Percentiles rank a stretch among this genome's conserved stretches.
Conservation (phyloP, 345 rosid genomes). For the Sisymbrium altissimum region DNA sequence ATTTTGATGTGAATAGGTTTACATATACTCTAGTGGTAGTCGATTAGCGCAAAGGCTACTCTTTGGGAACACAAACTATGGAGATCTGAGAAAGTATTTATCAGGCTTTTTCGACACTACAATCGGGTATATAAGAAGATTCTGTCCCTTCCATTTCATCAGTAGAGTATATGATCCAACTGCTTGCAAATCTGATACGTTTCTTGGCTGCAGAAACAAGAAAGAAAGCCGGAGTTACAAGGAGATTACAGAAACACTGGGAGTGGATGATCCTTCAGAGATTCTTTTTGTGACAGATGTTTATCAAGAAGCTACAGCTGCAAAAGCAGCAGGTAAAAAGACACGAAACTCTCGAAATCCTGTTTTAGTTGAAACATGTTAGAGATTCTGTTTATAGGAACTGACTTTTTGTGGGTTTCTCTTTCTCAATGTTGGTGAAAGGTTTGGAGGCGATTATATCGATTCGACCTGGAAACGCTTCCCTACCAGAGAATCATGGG, state of each 20-base stretch:
- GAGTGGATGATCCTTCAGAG: conserved; percentile 83
- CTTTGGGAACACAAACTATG: conserved; percentile 78
- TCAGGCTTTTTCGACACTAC: conserved; percentile 83
- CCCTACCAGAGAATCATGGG: conserved; percentile 60
- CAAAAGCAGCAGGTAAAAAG: conserved; percentile 70
- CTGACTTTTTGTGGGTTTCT: not conserved
- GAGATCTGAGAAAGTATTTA: conserved; percentile 79
- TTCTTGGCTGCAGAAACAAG: conserved; percentile 58
- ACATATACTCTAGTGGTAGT: conserved; percentile 96
- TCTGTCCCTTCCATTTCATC: not conserved
- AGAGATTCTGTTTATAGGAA: not conserved
- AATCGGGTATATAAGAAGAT: conserved; percentile 54
- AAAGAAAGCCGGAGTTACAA: conserved; percentile 67
- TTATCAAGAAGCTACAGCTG: conserved; percentile 86
- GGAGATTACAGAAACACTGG: conserved; percentile 68
- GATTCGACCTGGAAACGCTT: conserved; percentile 65
- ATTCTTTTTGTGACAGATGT: conserved; percentile 79
- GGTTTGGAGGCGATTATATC: conserved; percentile 64
- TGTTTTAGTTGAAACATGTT: conserved; percentile 10
- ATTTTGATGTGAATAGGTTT: conserved; percentile 44
- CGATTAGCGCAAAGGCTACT: conserved; percentile 89
- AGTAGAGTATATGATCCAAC: not conserved
- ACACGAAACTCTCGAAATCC: not conserved
- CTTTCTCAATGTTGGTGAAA: conserved; percentile 11
- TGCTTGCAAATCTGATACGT: not conserved